A percentile compares a stretch with the other conserved stretches of the same genome.
Evolutionary conservation across 116 monocot species (phyloP).

Genomic region (Dioscorea cayenensis): DNA sequence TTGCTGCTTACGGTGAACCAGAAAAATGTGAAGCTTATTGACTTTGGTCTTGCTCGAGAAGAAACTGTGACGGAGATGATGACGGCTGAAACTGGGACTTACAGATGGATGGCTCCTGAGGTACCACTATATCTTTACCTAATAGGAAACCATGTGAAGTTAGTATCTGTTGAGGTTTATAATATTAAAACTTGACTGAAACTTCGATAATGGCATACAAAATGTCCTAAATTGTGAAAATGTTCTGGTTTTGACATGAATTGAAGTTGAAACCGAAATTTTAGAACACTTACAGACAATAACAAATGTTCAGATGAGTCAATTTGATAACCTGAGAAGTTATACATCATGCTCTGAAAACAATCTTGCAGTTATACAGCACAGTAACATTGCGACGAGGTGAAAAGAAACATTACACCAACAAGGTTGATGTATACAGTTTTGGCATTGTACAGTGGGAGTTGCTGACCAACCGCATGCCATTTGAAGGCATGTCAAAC

Average conservation of each 20-base stretch:
- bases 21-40: slow-evolving; percentile 81
- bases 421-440: slow-evolving; percentile 98
- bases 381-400: slow-evolving; percentile 89
- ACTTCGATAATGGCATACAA: no score
- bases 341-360: no score
- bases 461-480: slow-evolving; percentile 87
- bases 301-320: no score
- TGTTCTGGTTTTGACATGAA: no score
- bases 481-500: slow-evolving; percentile 98
- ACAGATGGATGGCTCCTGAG: slow-evolving; percentile 99
- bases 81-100: slow-evolving; percentile 99
- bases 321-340: no score
- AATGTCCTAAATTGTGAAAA: no score
- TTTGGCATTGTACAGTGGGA: slow-evolving; percentile 97
- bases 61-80: slow-evolving; percentile 95
- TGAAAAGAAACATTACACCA: slow-evolving; percentile 98
- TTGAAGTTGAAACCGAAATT: no score
- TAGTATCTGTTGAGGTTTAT: no score
- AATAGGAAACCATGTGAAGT: no score
- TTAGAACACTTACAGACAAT: no score
- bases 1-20: slow-evolving; percentile 83
- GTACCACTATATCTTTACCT: slow-evolving; percentile 19
- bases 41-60: slow-evolving; percentile 97
- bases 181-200: no score
- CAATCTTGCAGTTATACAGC: slow-evolving; percentile 74